Base-by-base conservation (phyloP, 306 rosid genomes). In the Glycine tomentella region DNA sequence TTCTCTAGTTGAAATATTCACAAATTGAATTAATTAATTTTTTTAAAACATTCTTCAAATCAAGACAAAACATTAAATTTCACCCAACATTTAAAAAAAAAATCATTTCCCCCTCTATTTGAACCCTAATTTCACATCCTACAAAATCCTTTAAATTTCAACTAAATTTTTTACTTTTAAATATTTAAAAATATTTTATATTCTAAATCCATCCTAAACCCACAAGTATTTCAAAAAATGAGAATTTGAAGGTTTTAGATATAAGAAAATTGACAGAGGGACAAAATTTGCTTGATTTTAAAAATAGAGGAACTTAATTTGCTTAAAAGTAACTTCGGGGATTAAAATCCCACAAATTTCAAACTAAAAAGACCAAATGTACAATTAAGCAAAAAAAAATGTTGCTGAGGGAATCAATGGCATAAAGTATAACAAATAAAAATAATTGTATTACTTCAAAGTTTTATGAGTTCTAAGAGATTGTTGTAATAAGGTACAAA, bases 201-300 rank as follows among this genome's bases (percentile, higher is more conserved):
- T 25, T 15, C 15, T 61, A 11, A 61, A 61, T 31, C 42, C 40
- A 31, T 31, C 42, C 9, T 10, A 10, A 61, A 61, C 67, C 40
- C 67, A 10, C 42, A 61, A 61, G 11, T 61, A 25, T 61, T 61
- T 25, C 9, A 3, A 61, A 56, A 56, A 56, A 2, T 9, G 67
- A 61, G 8, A 61, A 31, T 61, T 31, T 61, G 66, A 59, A 33
- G 42, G 40, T 11, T 61, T 61, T 31, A 61, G 67, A 58, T 58
- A 57, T 17, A 20, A 58, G 36, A 20, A 17, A 20, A 58, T 17
- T 20, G 8, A 10, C 13, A 1, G 14, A 61, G 42, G 40, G 4
- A 6, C 4, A 42, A 33, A 61, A 61, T 11, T 61, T 59, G 8
- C 15, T 11, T 61, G 15, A 5, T 61, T 11, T 52, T 10, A 61